A percentile compares a stretch with the other conserved stretches of the same genome.
These are phyloP conservation scores for Salvia rosmarinus DNA, from an alignment of 257 asterid genomes.

Conservation along the genomic window DNA sequence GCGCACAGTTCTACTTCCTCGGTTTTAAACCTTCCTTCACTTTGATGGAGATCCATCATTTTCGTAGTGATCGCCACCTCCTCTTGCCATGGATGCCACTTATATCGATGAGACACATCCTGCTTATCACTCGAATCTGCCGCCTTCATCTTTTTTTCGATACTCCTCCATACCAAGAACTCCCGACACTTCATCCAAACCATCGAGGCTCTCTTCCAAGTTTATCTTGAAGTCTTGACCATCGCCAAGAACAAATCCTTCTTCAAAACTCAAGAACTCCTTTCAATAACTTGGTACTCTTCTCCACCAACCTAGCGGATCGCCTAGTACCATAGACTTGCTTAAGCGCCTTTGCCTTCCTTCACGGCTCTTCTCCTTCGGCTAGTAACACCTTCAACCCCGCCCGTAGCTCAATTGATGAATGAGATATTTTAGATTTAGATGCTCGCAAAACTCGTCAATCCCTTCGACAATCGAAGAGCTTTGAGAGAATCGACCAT, in stretches of 20 bases:
- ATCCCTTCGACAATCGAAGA: slow-evolving; percentile 72
- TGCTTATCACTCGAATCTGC: not conserved
- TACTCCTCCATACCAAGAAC: slow-evolving; percentile 41
- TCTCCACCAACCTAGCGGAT: slow-evolving; percentile 68
- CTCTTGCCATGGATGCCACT: not conserved
- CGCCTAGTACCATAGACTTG: slow-evolving; percentile 53
- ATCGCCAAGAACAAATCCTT: slow-evolving; percentile 40
- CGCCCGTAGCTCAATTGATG: slow-evolving; percentile 60
- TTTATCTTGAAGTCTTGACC: slow-evolving; percentile 34
- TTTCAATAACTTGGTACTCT: slow-evolving; percentile 31
- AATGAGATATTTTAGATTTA: slow-evolving; percentile 49
- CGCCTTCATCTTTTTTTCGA: not conserved
- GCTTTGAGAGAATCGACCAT: slow-evolving; percentile 67
- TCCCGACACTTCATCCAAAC: slow-evolving; percentile 38
- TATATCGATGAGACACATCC: not conserved
- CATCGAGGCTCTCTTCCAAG: slow-evolving; percentile 27
- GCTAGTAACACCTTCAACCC: slow-evolving; percentile 47
- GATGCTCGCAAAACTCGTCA: slow-evolving; percentile 54
- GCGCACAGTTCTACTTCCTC: too few relatives aligned
- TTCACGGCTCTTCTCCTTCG: slow-evolving; percentile 46
- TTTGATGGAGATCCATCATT: not conserved
- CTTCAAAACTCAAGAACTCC: slow-evolving; percentile 27
- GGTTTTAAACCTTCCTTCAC: not conserved
- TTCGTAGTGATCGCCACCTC: slow-evolving; percentile 18
- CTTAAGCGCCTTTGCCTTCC: slow-evolving; percentile 42